Evolutionary conservation across 371 early-diverging fungal species (phyloP).

Genomic region (Haplosporangium sp.): DNA sequence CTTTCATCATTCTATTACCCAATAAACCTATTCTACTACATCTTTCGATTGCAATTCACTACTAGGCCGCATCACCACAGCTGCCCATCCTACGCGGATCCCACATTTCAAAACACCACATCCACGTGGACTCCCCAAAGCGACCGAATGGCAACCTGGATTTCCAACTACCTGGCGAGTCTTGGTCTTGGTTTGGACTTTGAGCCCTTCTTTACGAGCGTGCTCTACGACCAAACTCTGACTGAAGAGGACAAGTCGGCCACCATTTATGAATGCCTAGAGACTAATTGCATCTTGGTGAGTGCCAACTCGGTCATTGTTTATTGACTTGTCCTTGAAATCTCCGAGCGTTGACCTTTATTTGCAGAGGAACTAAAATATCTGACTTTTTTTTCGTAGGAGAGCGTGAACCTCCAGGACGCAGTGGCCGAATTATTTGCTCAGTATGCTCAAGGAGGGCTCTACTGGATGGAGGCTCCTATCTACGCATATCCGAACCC

Average conservation of each 20-base stretch:
- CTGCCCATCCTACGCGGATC: not conserved
- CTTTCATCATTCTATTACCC: too few relatives aligned
- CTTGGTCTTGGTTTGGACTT: slow-evolving; percentile 41
- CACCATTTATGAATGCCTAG: slow-evolving; percentile 39
- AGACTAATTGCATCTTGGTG: slow-evolving; percentile 36
- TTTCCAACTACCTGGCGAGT: slow-evolving; percentile 43
- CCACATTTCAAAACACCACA: not conserved
- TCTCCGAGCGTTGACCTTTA: not conserved
- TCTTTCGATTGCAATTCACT: too few relatives aligned
- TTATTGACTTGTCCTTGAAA: not conserved
- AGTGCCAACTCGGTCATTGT: not conserved
- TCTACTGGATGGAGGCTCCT: slow-evolving; percentile 45
- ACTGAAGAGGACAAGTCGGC: slow-evolving; percentile 51
- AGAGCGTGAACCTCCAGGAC: slow-evolving; percentile 49
- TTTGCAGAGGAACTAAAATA: not conserved
- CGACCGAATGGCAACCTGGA: slow-evolving; percentile 46
- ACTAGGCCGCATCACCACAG: too few relatives aligned
- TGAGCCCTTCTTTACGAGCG: slow-evolving; percentile 35
- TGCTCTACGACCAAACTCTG: slow-evolving; percentile 44
- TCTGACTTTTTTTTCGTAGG: slow-evolving; percentile 9
- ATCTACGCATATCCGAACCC: slow-evolving; percentile 14
- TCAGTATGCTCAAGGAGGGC: slow-evolving; percentile 39
- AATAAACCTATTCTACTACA: too few relatives aligned
- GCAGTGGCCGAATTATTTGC: slow-evolving; percentile 44
- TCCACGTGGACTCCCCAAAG: not conserved